A percentile compares a stretch with the other conserved stretches of the same genome.
These are phyloP conservation scores for Metarhizium guizhouense DNA, from an alignment of 2,329 filamentous ascomycete genomes.

Conservation along the genomic window DNA sequence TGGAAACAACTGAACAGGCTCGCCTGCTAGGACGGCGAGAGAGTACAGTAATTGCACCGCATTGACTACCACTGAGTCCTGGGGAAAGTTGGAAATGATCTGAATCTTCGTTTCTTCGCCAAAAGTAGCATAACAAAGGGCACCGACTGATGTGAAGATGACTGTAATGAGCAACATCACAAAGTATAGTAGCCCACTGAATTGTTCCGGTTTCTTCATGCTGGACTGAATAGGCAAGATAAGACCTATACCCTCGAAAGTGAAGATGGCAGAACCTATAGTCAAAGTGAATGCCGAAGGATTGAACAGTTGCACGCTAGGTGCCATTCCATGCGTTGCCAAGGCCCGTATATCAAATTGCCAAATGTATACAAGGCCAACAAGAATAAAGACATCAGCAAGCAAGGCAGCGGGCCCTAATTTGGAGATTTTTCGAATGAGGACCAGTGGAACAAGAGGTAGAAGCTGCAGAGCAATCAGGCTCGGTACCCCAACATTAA, in stretches of 20 bases:
- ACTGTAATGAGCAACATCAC: constrained; percentile 68
- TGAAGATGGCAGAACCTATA: constrained; percentile 67
- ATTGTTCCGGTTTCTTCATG: constrained; percentile 62
- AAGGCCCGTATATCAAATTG: constrained; percentile 56
- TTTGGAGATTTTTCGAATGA: constrained; percentile 68
- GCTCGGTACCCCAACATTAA: constrained; percentile 40
- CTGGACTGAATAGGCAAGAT: constrained; percentile 69
- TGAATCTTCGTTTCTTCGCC: constrained; percentile 61
- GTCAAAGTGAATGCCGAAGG: constrained; percentile 60
- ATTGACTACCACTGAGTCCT: constrained; percentile 63
- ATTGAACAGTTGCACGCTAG: constrained; percentile 61
- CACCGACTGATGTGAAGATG: constrained; percentile 64
- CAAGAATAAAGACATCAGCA: constrained; percentile 62
- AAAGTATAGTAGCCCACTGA: constrained; percentile 53
- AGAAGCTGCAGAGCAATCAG: constrained; percentile 60
- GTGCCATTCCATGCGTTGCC: constrained; percentile 44
- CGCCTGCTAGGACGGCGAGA: constrained; percentile 62
- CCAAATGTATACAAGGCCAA: constrained; percentile 66
- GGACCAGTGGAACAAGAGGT: constrained; percentile 55
- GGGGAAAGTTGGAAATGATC: constrained; percentile 69
- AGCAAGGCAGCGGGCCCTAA: constrained; percentile 60
- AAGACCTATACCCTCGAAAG: constrained; percentile 69
- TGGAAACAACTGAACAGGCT: constrained; percentile 67
- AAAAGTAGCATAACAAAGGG: constrained; percentile 67
- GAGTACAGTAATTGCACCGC: constrained; percentile 68